Base-by-base conservation (phyloP, 2,329 filamentous ascomycete genomes). In the Graphium sp. region DNA sequence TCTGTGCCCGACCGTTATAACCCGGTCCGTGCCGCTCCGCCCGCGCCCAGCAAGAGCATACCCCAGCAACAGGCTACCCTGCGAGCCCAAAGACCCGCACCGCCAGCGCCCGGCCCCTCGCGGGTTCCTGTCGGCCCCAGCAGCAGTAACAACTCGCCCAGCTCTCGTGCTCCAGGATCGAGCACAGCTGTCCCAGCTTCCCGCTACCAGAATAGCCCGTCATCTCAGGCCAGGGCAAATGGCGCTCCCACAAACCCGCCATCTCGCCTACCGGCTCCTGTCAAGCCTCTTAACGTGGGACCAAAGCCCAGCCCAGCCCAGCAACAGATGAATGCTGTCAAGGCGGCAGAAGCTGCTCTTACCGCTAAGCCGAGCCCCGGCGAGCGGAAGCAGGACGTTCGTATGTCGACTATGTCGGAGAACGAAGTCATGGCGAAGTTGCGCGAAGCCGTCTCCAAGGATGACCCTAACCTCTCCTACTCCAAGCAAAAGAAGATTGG, bases 401-500 rank as follows among this genome's bases (percentile, higher is more conserved):
- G 89, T 46, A 94, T 98, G 84, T 95, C 87, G 21, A 91, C 81
- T 41, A 95, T 98, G 89, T 81, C 82, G 7, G 89, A 98, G 55
- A 78, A 68, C 38, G 87, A 98, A 51, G 89, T 98, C 32, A 98
- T 98, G 89, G 77, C 82, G 39, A 89, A 84, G 48, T 66, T 98
- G 30, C 80, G 85, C 47, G 82, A 92, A 39, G 87, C 89, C 6
- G 89, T 98, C 2, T 94, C 85, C 36, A 91, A 92, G 50, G 84
- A 93, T 35, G 85, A 92, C 46, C 89, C 89, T 30, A 79, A 91
- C 43, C 62, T 92, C 39, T 93, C 85, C 15, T 98, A 98, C 60
- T 87, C 85, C 45, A 98, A 98, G 61, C 89, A 95, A 56, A 94
- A 94, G 68, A 98, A 98, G 66, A 95, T 98, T 52, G 89, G 89